phyloP scores from a whole-genome alignment of 2,329 filamentous ascomycete species.

The Stachybotrys chlorohalonatus region DNA sequence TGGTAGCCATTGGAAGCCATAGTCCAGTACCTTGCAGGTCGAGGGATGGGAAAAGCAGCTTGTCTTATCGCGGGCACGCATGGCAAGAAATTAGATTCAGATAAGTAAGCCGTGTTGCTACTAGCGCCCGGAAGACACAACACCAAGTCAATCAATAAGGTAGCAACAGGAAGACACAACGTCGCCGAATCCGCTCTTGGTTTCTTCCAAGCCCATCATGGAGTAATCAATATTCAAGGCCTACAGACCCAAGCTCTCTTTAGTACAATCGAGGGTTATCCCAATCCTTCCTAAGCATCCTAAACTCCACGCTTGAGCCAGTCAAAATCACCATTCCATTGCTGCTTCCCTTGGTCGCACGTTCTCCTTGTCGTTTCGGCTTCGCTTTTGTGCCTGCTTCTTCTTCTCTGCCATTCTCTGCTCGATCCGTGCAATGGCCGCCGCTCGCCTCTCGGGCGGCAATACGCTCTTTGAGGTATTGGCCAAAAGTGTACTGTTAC shows the following conservation, averaged over 20 bases:
- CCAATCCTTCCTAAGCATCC: background rate
- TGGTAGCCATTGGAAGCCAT: conserved; percentile 16
- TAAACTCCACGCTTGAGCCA: conserved; percentile 12
- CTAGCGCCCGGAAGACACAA: no score
- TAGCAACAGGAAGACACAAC: no score
- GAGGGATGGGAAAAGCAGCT: background rate
- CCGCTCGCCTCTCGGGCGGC: conserved; percentile 41
- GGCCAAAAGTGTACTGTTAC: conserved; percentile 19
- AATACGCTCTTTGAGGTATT: conserved; percentile 34
- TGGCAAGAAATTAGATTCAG: background rate
- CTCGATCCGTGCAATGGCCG: conserved; percentile 46
- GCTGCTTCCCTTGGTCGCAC: conserved; percentile 20
- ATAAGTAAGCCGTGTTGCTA: background rate
- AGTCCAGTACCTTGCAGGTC: background rate
- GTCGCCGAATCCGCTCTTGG: no score
- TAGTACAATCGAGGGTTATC: background rate
- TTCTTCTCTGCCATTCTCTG: conserved; percentile 43
- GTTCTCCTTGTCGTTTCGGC: conserved; percentile 42
- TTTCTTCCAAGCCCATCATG: no score
- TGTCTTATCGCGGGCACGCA: background rate
- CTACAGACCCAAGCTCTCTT: background rate
- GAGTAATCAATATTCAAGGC: background rate
- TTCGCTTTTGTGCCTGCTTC: conserved; percentile 19
- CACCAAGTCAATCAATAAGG: no score
- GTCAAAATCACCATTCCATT: background rate